Percentiles rank a stretch among this genome's conserved stretches.
phyloP scores from a whole-genome alignment of 495 filamentous ascomycete genomes.

The Xylaria longipes region DNA sequence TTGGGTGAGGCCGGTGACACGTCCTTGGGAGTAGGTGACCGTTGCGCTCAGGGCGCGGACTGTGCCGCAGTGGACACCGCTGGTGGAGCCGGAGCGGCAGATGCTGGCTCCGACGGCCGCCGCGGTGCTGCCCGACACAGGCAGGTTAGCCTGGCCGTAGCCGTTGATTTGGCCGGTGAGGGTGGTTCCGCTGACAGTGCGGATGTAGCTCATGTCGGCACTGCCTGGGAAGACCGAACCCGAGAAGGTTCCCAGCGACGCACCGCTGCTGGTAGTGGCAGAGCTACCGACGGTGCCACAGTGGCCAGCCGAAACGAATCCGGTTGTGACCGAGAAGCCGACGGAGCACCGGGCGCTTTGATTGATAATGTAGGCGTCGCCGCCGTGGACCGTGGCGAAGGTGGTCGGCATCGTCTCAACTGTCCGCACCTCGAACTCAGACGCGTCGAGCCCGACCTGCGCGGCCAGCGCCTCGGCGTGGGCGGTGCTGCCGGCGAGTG shows the following conservation, averaged over 20 bases:
- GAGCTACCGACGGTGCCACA: constrained; percentile 32
- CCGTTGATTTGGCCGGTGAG: constrained; percentile 33
- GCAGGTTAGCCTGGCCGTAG: constrained; percentile 31
- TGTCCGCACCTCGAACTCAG: constrained; percentile 35
- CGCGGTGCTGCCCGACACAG: constrained; percentile 36
- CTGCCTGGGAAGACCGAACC: constrained; percentile 37
- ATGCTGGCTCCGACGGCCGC: constrained; percentile 34
- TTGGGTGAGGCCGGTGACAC: constrained; percentile 38
- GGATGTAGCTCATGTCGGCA: constrained; percentile 40
- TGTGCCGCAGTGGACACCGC: constrained; percentile 35
- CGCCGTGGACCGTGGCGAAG: constrained; percentile 33
- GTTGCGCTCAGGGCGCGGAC: constrained; percentile 34
- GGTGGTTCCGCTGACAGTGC: constrained; percentile 34
- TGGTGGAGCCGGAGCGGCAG: constrained; percentile 38
- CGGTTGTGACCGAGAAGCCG: constrained; percentile 37
- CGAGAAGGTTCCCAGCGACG: constrained; percentile 34
- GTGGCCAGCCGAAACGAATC: constrained; percentile 39
- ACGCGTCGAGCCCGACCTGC: constrained; percentile 34
- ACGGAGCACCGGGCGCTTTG: constrained; percentile 32
- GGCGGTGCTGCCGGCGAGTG: constrained; percentile 33
- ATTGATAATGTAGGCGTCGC: constrained; percentile 36
- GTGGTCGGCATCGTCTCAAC: constrained; percentile 35
- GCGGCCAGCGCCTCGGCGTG: constrained; percentile 34
- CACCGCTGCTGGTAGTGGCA: constrained; percentile 35
- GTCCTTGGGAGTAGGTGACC: constrained; percentile 35